These are phyloP conservation scores for Chaetothyriales sp. DNA, from an alignment of 2,329 filamentous ascomycete genomes.

Conservation along the genomic window DNA sequence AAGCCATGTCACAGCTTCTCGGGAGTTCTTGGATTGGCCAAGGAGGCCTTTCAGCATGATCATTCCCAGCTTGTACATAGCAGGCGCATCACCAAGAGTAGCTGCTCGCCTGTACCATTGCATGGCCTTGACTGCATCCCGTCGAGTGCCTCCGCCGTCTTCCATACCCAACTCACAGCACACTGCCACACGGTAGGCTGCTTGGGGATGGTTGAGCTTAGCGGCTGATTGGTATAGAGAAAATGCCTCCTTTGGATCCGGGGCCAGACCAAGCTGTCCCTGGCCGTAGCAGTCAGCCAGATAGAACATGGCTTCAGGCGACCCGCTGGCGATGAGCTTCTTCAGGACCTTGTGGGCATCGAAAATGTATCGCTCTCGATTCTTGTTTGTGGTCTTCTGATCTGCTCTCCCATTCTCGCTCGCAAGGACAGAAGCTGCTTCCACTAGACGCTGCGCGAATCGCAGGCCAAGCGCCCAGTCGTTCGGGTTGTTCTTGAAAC, in stretches of 20 bases:
- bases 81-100: constrained; percentile 73
- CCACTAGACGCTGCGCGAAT: constrained; percentile 69
- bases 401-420: constrained; percentile 61
- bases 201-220: constrained; percentile 70
- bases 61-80: constrained; percentile 98
- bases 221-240: constrained; percentile 84
- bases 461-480: constrained; percentile 57
- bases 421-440: constrained; percentile 65
- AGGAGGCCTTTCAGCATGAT: constrained; percentile 84
- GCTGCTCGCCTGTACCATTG: constrained; percentile 97
- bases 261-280: constrained; percentile 60
- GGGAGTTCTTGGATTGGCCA: constrained; percentile 67
- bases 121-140: constrained; percentile 82
- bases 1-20: constrained; percentile 80
- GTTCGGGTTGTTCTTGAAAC: constrained; percentile 53
- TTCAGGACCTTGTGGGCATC: constrained; percentile 87
- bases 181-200: constrained; percentile 86
- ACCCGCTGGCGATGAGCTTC: constrained; percentile 60
- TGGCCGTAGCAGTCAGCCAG: constrained; percentile 79
- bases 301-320: constrained; percentile 82
- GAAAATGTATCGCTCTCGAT: constrained; percentile 65
- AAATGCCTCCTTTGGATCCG: constrained; percentile 85
- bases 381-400: constrained; percentile 44
- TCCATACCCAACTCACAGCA: constrained; percentile 95
- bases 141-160: constrained; percentile 80